A percentile compares a stretch with the other conserved stretches of the same genome.
phyloP scores from a whole-genome alignment of 2,329 filamentous ascomycete species.

The Rosellinia necatrix region DNA sequence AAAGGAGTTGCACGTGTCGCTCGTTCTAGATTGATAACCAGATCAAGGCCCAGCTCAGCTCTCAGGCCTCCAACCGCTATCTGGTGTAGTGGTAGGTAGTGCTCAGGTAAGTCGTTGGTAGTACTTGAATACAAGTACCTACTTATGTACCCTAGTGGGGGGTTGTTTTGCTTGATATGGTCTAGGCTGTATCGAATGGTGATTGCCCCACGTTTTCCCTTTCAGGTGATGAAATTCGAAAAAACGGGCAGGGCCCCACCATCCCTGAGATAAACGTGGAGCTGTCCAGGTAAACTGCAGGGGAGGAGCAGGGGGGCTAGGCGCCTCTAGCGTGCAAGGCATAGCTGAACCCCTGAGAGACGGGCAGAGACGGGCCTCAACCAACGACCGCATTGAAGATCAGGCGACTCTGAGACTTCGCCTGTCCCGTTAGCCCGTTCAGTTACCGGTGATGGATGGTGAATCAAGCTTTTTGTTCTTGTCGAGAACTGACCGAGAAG shows the following conservation, averaged over 20 bases:
- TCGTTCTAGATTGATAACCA: too few relatives aligned
- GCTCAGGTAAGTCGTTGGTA: too few relatives aligned
- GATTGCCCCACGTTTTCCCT: constrained; percentile 5
- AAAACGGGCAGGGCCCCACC: not conserved
- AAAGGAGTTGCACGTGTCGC: too few relatives aligned
- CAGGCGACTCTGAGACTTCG: constrained; percentile 15
- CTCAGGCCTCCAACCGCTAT: too few relatives aligned
- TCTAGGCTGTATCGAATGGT: not conserved
- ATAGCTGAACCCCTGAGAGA: constrained; percentile 14
- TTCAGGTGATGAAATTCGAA: constrained; percentile 4
- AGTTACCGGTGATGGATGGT: not conserved
- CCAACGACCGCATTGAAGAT: constrained; percentile 10
- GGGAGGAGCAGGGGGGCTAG: constrained; percentile 6
- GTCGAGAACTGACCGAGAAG: not conserved
- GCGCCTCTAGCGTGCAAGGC: constrained; percentile 11
- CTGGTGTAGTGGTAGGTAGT: too few relatives aligned
- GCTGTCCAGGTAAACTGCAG: constrained; percentile 18
- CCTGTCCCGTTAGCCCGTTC: too few relatives aligned
- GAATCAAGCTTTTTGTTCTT: not conserved
- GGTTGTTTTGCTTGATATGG: not conserved
- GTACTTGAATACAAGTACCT: too few relatives aligned
- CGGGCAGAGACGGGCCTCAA: constrained; percentile 1
- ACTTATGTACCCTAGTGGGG: not conserved
- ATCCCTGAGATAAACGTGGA: constrained; percentile 25
- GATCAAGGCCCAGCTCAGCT: too few relatives aligned